Evolutionary conservation across 306 rosid genomes (phyloP).

Genomic region (Calophaca sinica): DNA sequence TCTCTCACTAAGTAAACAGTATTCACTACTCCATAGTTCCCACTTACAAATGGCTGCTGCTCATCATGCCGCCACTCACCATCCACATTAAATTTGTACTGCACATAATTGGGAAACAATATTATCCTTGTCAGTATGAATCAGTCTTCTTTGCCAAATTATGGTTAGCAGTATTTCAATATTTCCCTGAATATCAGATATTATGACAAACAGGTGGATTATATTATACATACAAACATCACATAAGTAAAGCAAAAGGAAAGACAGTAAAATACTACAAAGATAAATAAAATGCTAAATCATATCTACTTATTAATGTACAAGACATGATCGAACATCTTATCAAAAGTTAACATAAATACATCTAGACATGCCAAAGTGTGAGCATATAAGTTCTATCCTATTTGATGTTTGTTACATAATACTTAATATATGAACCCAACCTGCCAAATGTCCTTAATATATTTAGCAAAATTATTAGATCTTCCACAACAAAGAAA

Average conservation of each 20-base stretch:
- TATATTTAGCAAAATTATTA: background rate
- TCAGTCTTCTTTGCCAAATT: conserved; percentile 10
- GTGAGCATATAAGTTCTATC: conserved; percentile 6
- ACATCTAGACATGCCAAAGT: background rate
- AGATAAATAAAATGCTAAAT: conserved; percentile 15
- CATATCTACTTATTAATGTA: background rate
- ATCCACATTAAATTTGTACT: conserved; percentile 85
- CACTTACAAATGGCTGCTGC: conserved; percentile 63
- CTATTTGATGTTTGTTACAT: background rate
- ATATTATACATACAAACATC: conserved; percentile 27
- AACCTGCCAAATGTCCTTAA: conserved; percentile 8
- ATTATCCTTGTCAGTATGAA: conserved; percentile 46
- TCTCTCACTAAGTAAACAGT: conserved; percentile 62
- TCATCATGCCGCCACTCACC: conserved; percentile 91
- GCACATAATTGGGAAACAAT: conserved; percentile 50
- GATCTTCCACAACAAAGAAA: background rate
- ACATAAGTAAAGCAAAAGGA: conserved; percentile 9
- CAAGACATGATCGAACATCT: background rate
- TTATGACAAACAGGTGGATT: conserved; percentile 5
- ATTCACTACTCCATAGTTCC: conserved; percentile 72
- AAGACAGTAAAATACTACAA: conserved; percentile 16
- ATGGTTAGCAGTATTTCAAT: conserved; percentile 25
- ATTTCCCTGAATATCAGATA: conserved; percentile 42
- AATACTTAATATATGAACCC: background rate
- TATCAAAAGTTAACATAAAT: background rate